Evolutionary conservation across 1,139 yeast genomes (phyloP), one percentile per base, ranked within the genome.

Genomic region (Scheffersomyces lignicola): DNA sequence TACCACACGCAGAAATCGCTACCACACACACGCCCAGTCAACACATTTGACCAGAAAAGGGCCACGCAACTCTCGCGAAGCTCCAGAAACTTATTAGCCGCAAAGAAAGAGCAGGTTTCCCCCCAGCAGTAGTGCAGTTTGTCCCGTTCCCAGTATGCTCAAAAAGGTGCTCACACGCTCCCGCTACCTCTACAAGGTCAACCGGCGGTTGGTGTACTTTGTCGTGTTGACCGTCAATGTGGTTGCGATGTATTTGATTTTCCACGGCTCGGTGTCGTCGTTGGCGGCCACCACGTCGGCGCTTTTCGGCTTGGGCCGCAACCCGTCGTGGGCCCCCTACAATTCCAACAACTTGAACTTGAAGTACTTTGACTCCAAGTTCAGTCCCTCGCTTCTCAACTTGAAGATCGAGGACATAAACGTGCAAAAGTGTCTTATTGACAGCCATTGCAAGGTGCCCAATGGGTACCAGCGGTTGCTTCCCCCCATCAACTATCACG

Each of bases 401-500:
- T 37, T 32, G 9, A 27, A 42, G 2, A 33, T 44, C 14, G 32
- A 38, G 15, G 47, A 44, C 29, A 23, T 44, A 3, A 16, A 23
- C 14, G 18, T 43, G 13, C 9, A 38, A 10, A 38, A 40, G 27
- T 44, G 49, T 36, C 28, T 33, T 16, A 17, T 32, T 9, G 33
- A 35, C 17, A 23, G 21, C n/a, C 16, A 29, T 15, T 41, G 45
- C 27, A 29, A 29, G 9, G 24, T 40, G 3, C 49, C 49, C 7
- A 14, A 31, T 9, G 41, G 42, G 4, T 44, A 36, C 23, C 30
- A 26, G 2, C 35, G 31, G 24, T 12, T 44, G 7, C 30, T 23
- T 17, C 49, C 49, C 11, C 33, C 38, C 21, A 32, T 44, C 14
- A 41, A 42, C 23, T 42, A 38, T 23, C 27, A 37, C 30, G 29